A percentile compares a stretch with the other conserved stretches of the same genome.
phyloP scores from a whole-genome alignment of 2,329 filamentous ascomycete genomes.

The Aciculosporium take region DNA sequence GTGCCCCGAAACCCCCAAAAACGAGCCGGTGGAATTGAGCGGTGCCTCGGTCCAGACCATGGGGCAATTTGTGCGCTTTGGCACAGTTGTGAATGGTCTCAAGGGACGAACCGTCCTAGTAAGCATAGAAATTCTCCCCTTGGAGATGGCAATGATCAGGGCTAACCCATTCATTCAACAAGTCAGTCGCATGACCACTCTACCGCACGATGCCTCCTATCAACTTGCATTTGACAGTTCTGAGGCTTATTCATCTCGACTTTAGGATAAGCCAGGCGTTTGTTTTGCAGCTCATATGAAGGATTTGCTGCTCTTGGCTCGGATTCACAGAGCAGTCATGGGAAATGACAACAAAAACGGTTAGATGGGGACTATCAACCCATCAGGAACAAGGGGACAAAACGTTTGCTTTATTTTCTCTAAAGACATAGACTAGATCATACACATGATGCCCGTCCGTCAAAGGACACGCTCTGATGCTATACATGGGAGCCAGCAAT shows the following conservation, averaged over 20 bases:
- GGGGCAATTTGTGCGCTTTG: not conserved
- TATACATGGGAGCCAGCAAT: not conserved
- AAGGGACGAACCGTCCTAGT: not conserved
- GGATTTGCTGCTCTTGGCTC: no score
- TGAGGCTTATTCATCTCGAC: not conserved
- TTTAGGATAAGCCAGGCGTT: slow-evolving; percentile 1
- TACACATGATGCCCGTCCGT: slow-evolving; percentile 1
- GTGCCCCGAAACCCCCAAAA: slow-evolving; percentile 21
- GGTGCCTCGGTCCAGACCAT: not conserved
- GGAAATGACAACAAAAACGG: slow-evolving; percentile 1
- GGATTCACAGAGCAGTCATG: no score
- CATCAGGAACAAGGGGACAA: not conserved
- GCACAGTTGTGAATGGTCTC: not conserved
- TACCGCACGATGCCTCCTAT: slow-evolving; percentile 8
- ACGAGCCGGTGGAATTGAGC: slow-evolving; percentile 6
- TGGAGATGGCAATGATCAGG: not conserved
- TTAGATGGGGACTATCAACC: not conserved
- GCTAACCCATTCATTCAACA: not conserved
- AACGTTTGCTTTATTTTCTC: not conserved
- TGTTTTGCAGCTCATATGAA: no score
- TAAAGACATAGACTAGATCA: slow-evolving; percentile 1
- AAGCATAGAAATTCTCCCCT: not conserved
- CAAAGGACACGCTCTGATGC: not conserved
- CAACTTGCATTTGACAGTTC: not conserved
- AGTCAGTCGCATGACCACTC: not conserved